A percentile compares a stretch with the other conserved stretches of the same genome.
Conservation (phyloP, 2,329 filamentous ascomycete species). For the Sporothrix euskadiensis region DNA sequence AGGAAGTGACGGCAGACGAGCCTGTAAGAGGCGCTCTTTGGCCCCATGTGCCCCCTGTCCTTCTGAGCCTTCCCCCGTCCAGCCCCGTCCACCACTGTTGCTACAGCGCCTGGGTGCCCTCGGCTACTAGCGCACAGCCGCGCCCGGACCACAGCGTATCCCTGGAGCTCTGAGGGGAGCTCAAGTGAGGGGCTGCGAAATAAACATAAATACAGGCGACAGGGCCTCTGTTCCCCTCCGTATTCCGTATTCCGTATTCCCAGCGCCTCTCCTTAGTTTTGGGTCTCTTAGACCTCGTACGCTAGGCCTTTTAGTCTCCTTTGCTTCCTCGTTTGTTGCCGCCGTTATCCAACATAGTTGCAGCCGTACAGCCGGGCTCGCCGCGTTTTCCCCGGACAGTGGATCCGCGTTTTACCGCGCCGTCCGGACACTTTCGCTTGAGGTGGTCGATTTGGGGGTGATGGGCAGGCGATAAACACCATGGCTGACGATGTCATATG, state of each 20-base stretch:
- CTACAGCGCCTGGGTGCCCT: neutral
- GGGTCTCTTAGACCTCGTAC: neutral
- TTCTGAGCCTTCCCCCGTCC: neutral
- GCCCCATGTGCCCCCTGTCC: conserved; percentile 18
- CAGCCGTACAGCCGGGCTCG: conserved; percentile 14
- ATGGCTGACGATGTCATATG: neutral
- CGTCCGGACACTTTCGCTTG: neutral
- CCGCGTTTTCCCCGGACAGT: conserved; percentile 14
- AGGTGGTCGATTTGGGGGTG: neutral
- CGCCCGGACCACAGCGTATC: neutral
- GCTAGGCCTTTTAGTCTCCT: too few species aligned
- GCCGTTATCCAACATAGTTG: neutral
- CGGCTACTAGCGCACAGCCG: neutral
- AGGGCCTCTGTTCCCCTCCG: neutral
- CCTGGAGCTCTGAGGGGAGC: too few species aligned
- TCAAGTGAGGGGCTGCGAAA: conserved; percentile 14
- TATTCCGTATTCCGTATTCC: neutral
- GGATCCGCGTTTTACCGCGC: conserved; percentile 8
- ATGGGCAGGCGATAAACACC: neutral
- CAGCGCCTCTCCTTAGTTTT: neutral
- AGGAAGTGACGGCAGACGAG: neutral
- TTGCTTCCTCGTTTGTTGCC: neutral
- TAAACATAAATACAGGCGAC: conserved; percentile 23
- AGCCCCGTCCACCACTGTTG: neutral
- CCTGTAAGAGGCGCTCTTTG: conserved; percentile 20